These are phyloP conservation scores for Lumnitzera racemosa DNA, from an alignment of 345 rosid species.

Conservation along the genomic window DNA sequence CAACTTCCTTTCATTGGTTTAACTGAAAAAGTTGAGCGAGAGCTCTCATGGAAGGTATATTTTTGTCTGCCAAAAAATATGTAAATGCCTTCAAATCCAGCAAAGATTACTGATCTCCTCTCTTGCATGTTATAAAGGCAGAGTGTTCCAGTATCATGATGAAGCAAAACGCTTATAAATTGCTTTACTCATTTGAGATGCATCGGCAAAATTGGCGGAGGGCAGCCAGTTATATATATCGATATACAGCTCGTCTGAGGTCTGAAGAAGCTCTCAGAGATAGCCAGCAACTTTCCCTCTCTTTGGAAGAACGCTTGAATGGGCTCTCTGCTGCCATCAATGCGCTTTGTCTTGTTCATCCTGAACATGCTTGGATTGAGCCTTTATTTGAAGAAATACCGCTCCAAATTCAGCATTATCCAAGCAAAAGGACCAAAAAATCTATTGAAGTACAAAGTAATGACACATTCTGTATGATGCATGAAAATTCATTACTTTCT, in stretches of 20 bases:
- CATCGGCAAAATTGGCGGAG: slow-evolving; percentile 85
- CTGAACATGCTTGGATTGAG: slow-evolving; percentile 86
- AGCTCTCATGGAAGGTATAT: slow-evolving; percentile 93
- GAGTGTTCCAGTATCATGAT: slow-evolving; percentile 65
- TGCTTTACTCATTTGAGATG: slow-evolving; percentile 94
- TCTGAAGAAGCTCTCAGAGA: slow-evolving; percentile 50
- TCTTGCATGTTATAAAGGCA: slow-evolving; percentile 46
- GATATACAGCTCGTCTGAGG: slow-evolving; percentile 66
- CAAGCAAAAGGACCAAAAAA: slow-evolving; percentile 68
- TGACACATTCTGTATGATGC: slow-evolving; percentile 1
- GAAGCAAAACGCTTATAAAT: slow-evolving; percentile 77
- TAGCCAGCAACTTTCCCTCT: slow-evolving; percentile 39
- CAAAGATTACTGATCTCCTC: not conserved
- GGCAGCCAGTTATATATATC: slow-evolving; percentile 86
- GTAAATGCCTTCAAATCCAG: not conserved
- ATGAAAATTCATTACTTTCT: slow-evolving; percentile 4
- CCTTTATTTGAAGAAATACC: slow-evolving; percentile 37
- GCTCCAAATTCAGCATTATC: slow-evolving; percentile 34
- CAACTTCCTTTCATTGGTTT: slow-evolving; percentile 83
- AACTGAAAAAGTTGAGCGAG: slow-evolving; percentile 80
- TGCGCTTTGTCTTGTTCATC: slow-evolving; percentile 77
- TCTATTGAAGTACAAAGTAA: slow-evolving; percentile 48
- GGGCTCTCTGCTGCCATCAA: slow-evolving; percentile 89
- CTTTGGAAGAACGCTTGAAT: slow-evolving; percentile 78
- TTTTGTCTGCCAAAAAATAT: slow-evolving; percentile 3